phyloP scores from a whole-genome alignment of 352 stramenopile species.

The Pythium monospermum region DNA sequence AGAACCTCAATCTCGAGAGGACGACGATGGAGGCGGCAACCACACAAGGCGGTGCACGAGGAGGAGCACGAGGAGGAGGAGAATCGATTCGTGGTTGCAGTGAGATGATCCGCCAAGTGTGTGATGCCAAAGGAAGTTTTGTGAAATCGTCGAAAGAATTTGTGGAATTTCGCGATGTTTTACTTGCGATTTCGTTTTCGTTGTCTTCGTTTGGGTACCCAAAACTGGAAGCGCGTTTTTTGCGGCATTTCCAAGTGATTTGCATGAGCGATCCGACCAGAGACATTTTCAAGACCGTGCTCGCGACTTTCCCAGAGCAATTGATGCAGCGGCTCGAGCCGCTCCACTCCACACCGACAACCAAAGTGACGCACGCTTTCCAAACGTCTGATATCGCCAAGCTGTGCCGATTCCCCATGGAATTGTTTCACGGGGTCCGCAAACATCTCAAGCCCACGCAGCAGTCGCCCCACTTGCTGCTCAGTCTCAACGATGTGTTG shows the following conservation, averaged over 20 bases:
- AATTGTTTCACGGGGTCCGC: slow-evolving; percentile 28
- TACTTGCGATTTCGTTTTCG: slow-evolving; percentile 44
- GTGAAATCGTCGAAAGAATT: slow-evolving; percentile 47
- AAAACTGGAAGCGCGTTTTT: slow-evolving; percentile 31
- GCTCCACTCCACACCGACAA: too few relatives aligned
- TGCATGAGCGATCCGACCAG: slow-evolving; percentile 38
- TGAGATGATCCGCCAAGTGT: slow-evolving; percentile 61
- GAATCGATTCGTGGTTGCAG: slow-evolving; percentile 25
- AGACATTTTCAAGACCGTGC: slow-evolving; percentile 31
- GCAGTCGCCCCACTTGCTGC: slow-evolving; percentile 31
- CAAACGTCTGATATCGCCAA: slow-evolving; percentile 11
- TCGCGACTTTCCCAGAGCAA: slow-evolving; percentile 35
- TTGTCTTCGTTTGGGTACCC: slow-evolving; percentile 38
- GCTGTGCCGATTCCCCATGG: slow-evolving; percentile 35
- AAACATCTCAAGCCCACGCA: slow-evolving; percentile 27
- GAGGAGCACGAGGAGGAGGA: too few relatives aligned
- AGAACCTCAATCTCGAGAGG: slow-evolving; percentile 62
- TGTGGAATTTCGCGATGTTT: slow-evolving; percentile 48
- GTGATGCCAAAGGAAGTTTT: slow-evolving; percentile 50
- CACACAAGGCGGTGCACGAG: too few relatives aligned
- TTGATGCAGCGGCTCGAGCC: slow-evolving; percentile 26
- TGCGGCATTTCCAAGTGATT: slow-evolving; percentile 66
- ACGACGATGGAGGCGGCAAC: too few relatives aligned
- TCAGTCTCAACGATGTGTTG: slow-evolving; percentile 39
- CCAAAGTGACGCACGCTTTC: too few relatives aligned